Percentiles rank a stretch among this genome's conserved stretches.
Conservation (phyloP, 305 asterid species). For the Fraxinus nigra region DNA sequence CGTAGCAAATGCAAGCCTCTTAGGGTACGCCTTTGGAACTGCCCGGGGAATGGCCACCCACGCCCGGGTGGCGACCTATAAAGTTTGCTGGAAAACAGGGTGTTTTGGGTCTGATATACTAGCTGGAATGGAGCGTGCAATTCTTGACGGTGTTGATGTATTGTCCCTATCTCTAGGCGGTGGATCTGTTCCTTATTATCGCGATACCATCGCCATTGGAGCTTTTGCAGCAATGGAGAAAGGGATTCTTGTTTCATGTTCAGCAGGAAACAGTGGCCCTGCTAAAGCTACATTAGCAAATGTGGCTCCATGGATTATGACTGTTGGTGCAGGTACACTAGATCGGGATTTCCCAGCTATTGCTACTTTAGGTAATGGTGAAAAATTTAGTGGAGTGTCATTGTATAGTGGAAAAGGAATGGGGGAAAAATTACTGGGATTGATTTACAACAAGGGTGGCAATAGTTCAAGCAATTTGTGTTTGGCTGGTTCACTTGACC, state of each 20-base stretch:
- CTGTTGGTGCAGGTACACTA: slow-evolving; percentile 81
- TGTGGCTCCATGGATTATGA: slow-evolving; percentile 86
- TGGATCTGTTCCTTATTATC: slow-evolving; percentile 57
- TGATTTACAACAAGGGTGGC: slow-evolving; percentile 36
- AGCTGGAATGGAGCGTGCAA: slow-evolving; percentile 81
- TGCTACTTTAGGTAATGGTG: slow-evolving; percentile 51
- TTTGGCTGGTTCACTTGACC: slow-evolving; percentile 44
- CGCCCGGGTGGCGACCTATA: slow-evolving; percentile 72
- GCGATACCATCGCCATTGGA: slow-evolving; percentile 78
- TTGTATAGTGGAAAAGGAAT: slow-evolving; percentile 54
- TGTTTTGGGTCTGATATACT: slow-evolving; percentile 74
- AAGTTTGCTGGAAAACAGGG: slow-evolving; percentile 68
- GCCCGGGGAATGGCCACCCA: slow-evolving; percentile 85
- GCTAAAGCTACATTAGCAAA: slow-evolving; percentile 52
- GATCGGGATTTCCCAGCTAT: slow-evolving; percentile 81
- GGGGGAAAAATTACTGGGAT: slow-evolving; percentile 35
- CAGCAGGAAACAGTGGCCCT: slow-evolving; percentile 90
- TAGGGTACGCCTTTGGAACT: slow-evolving; percentile 71
- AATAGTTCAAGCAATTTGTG: slow-evolving; percentile 45
- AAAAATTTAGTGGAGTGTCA: slow-evolving; percentile 48
- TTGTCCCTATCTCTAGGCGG: slow-evolving; percentile 81
- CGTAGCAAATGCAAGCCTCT: slow-evolving; percentile 61
- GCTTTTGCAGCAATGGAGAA: slow-evolving; percentile 75
- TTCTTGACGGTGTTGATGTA: slow-evolving; percentile 75
- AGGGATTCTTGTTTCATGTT: slow-evolving; percentile 78